Evolutionary conservation across 2,329 filamentous ascomycete species (phyloP).

Genomic region (Claviceps sorghi): DNA sequence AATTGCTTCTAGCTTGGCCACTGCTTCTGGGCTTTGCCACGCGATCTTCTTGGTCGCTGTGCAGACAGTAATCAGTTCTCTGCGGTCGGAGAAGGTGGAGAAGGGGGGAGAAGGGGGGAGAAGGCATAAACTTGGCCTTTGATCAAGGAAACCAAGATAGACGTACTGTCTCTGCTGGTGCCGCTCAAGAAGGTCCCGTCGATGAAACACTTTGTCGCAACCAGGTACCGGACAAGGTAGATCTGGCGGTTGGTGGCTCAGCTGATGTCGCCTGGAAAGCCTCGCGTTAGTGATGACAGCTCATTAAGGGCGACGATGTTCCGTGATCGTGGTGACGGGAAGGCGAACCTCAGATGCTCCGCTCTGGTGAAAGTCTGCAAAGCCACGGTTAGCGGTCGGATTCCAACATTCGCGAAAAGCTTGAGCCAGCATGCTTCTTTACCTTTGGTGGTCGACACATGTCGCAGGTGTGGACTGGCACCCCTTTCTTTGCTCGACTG

Average conservation of each 20-base stretch:
- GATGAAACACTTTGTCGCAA: slow-evolving; percentile 43
- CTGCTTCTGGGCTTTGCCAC: background rate
- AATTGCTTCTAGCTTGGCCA: background rate
- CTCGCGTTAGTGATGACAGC: slow-evolving; percentile 12
- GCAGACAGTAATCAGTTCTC: background rate
- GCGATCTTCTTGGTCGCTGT: slow-evolving; percentile 12
- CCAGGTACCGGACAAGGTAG: slow-evolving; percentile 36
- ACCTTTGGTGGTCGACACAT: slow-evolving; percentile 38
- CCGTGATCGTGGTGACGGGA: slow-evolving; percentile 3
- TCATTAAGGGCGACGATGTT: slow-evolving; percentile 1
- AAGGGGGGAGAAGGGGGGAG: background rate
- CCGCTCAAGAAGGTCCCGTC: slow-evolving; percentile 44
- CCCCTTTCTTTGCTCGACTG: slow-evolving; percentile 43
- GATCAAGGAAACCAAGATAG: background rate
- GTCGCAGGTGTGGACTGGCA: slow-evolving; percentile 42
- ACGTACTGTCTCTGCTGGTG: slow-evolving; percentile 31
- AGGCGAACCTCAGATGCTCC: slow-evolving; percentile 42
- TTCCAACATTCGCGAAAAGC: background rate
- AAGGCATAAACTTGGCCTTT: background rate
- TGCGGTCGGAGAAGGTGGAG: background rate
- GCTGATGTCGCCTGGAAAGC: slow-evolving; percentile 38
- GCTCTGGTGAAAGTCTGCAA: slow-evolving; percentile 45
- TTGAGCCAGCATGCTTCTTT: slow-evolving; percentile 18
- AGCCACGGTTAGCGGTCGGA: background rate
- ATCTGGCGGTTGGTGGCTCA: slow-evolving; percentile 41